phyloP scores from a whole-genome alignment of 2,329 filamentous ascomycete species.

The Colletotrichum phormii region DNA sequence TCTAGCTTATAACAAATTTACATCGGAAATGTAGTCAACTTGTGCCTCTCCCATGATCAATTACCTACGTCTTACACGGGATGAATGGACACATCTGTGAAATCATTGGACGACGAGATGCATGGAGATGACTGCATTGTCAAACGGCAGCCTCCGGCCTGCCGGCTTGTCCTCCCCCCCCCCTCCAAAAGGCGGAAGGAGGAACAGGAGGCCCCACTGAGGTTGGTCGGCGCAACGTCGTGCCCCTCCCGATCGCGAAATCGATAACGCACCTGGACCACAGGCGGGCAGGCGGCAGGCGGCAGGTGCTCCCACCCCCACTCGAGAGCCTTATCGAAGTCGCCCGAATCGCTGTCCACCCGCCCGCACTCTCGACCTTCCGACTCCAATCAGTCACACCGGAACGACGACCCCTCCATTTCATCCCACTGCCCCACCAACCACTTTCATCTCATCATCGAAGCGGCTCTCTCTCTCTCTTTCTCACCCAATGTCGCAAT shows the following conservation, averaged over 20 bases:
- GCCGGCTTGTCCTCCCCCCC: not conserved
- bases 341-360: conserved; percentile 5
- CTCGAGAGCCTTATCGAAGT: conserved; percentile 28
- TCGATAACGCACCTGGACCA: not conserved
- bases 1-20: not conserved
- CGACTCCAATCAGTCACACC: not conserved
- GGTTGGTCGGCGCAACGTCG: not conserved
- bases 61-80: not conserved
- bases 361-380: not conserved
- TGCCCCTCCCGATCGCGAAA: not conserved
- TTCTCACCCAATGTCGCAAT: not conserved
- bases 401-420: conserved; percentile 26
- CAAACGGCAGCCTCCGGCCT: conserved; percentile 8
- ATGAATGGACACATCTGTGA: not conserved
- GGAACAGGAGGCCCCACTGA: not conserved
- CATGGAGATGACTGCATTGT: conserved; percentile 1
- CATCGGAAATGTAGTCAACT: no score
- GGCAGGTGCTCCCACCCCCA: no score
- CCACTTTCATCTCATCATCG: conserved; percentile 19
- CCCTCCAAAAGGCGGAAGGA: not conserved
- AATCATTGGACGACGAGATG: not conserved
- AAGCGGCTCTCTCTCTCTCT: conserved; percentile 24
- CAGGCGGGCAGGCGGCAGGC: no score
- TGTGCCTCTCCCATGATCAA: no score
- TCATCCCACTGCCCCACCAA: conserved; percentile 27